Conservation (phyloP, 768 basidiomycete genomes). For the Leccinellum luteum region DNA sequence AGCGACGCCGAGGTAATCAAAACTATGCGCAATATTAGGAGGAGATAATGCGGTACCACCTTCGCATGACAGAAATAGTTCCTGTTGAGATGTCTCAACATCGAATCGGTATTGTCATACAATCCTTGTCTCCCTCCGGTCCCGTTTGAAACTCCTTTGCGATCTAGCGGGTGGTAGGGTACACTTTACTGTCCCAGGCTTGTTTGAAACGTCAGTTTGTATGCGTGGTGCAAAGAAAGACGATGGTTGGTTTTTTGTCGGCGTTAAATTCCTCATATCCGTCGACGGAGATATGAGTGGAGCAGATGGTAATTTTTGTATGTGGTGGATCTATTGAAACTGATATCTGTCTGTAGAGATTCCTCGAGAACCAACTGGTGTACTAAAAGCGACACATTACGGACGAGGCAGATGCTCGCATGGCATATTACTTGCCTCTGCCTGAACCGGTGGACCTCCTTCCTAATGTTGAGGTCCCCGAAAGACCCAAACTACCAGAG, state of each 20-base stretch:
- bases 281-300: constrained; percentile 73
- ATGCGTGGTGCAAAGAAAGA: constrained; percentile 64
- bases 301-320: constrained; percentile 52
- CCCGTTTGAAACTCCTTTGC: constrained; percentile 18
- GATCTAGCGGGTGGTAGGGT: constrained; percentile 71
- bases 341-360: constrained; percentile 49
- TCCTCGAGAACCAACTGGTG: constrained; percentile 61
- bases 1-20: constrained; percentile 63
- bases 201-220: constrained; percentile 74
- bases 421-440: constrained; percentile 59
- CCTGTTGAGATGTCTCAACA: constrained; percentile 80
- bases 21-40: constrained; percentile 73
- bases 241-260: constrained; percentile 86
- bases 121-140: constrained; percentile 11
- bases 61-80: constrained; percentile 75
- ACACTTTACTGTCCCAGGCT: constrained; percentile 66
- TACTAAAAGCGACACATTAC: constrained; percentile 65
- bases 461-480: constrained; percentile 40
- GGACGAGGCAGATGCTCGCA: constrained; percentile 68
- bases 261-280: constrained; percentile 70
- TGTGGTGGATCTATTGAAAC: not conserved
- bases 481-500: constrained; percentile 49
- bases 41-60: constrained; percentile 71
- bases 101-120: constrained; percentile 51
- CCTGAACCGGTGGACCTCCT: constrained; percentile 42